phyloP scores from a whole-genome alignment of 257 asterid species.

The Primulina huaijiensis region DNA sequence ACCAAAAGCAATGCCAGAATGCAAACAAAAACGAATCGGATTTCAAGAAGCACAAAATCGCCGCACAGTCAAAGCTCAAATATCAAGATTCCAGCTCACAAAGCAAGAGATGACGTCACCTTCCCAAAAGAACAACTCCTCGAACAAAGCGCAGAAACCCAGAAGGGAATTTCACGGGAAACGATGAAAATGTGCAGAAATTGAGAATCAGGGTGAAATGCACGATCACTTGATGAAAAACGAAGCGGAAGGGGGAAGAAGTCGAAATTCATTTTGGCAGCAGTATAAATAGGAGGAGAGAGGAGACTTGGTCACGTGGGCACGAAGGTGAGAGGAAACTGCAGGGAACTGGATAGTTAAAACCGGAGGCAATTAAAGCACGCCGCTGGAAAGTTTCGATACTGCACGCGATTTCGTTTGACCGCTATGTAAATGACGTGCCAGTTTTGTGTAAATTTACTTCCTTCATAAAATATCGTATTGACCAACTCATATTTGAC shows the following conservation, averaged over 20 bases:
- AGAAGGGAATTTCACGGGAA: conserved; percentile 8
- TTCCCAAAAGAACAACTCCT: conserved; percentile 15
- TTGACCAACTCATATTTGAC: neutral
- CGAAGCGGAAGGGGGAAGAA: conserved; percentile 13
- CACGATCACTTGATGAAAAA: neutral
- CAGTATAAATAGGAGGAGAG: conserved; percentile 16
- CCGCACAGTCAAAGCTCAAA: conserved; percentile 38
- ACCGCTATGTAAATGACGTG: neutral
- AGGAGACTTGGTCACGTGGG: neutral
- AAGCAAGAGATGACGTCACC: conserved; percentile 38
- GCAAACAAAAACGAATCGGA: conserved; percentile 28
- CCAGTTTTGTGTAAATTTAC: neutral
- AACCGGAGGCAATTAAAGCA: conserved; percentile 4
- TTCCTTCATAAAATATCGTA: conserved; percentile 1
- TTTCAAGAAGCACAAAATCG: conserved; percentile 28
- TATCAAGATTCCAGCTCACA: conserved; percentile 28
- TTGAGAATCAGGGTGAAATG: neutral
- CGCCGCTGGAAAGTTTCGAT: conserved; percentile 24
- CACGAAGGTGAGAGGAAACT: conserved; percentile 21
- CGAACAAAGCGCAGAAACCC: conserved; percentile 23
- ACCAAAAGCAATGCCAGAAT: conserved; percentile 10
- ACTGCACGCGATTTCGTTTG: conserved; percentile 35
- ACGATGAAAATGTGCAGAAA: conserved; percentile 10
- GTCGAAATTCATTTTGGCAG: neutral
- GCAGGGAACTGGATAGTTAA: conserved; percentile 21